Conservation (phyloP, 192 early-diverging fungal genomes). For the Endogone sp. region DNA sequence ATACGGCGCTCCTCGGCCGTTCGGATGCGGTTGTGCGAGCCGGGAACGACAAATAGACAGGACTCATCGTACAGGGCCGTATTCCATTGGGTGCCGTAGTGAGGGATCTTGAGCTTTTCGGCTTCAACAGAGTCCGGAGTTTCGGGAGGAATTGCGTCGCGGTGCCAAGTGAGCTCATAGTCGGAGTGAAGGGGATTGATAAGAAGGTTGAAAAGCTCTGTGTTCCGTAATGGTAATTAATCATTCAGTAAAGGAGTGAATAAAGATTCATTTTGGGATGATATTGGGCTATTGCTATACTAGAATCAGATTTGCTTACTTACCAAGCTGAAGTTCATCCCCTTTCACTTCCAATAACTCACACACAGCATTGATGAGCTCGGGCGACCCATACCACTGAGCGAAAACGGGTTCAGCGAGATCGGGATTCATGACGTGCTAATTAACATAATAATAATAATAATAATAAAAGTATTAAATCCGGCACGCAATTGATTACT, state of each 20-base stretch:
- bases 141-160: conserved; percentile 35
- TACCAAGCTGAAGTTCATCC: conserved; percentile 36
- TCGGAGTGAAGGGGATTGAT: conserved; percentile 41
- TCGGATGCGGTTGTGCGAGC: conserved; percentile 37
- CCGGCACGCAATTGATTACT: no score
- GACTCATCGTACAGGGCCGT: conserved; percentile 46
- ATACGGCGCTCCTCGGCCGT: conserved; percentile 38
- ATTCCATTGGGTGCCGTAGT: conserved; percentile 51
- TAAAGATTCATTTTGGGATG: not conserved
- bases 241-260: not conserved
- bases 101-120: conserved; percentile 35
- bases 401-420: conserved; percentile 39
- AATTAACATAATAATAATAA: no score
- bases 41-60: conserved; percentile 40
- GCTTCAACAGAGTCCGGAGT: conserved; percentile 30
- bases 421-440: conserved; percentile 42
- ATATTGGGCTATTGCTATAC: no score
- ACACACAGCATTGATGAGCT: conserved; percentile 33
- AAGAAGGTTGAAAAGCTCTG: conserved; percentile 46
- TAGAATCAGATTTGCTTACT: not conserved
- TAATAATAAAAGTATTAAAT: no score
- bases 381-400: conserved; percentile 39
- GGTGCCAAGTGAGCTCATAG: conserved; percentile 43
- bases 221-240: not conserved
- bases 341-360: conserved; percentile 28